phyloP scores from a whole-genome alignment of 1,139 yeast genomes.

The Saccharomyces hybrid region DNA sequence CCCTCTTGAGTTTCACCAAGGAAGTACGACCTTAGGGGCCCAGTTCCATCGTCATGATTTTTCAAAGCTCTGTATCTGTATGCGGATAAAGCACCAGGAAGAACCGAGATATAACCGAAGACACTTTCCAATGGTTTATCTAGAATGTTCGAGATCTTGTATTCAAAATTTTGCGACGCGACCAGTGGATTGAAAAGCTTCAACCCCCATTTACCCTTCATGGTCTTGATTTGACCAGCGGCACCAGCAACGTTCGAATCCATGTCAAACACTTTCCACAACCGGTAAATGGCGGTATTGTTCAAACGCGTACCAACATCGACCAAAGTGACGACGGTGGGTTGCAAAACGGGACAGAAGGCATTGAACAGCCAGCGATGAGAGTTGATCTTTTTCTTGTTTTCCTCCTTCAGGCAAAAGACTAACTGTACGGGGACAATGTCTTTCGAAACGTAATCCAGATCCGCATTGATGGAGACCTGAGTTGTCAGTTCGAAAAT shows the following conservation, averaged over 20 bases:
- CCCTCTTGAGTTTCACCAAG: conserved; percentile 69
- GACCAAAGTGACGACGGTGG: conserved; percentile 73
- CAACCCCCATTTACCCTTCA: conserved; percentile 80
- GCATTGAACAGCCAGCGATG: conserved; percentile 95
- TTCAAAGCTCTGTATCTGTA: conserved; percentile 82
- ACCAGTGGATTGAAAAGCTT: conserved; percentile 83
- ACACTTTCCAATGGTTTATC: conserved; percentile 92
- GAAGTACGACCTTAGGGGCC: conserved; percentile 82
- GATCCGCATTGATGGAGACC: conserved; percentile 72
- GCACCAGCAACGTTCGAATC: conserved; percentile 98
- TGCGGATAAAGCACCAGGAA: conserved; percentile 95
- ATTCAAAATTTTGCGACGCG: conserved; percentile 94
- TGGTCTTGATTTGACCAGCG: conserved; percentile 91
- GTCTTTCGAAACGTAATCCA: conserved; percentile 75
- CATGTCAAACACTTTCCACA: conserved; percentile 94
- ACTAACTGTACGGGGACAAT: conserved; percentile 88
- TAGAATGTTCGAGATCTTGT: conserved; percentile 88
- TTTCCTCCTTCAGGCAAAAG: conserved; percentile 82
- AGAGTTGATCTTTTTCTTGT: conserved; percentile 84
- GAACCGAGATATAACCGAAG: conserved; percentile 86
- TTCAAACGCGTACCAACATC: conserved; percentile 94
- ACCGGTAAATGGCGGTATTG: conserved; percentile 71
- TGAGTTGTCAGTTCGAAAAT: conserved; percentile 91
- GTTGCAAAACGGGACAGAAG: conserved; percentile 81
- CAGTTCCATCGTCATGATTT: conserved; percentile 84